Conservation (phyloP, 2,329 filamentous ascomycete genomes). For the Rhexocercosporidium sp. region DNA sequence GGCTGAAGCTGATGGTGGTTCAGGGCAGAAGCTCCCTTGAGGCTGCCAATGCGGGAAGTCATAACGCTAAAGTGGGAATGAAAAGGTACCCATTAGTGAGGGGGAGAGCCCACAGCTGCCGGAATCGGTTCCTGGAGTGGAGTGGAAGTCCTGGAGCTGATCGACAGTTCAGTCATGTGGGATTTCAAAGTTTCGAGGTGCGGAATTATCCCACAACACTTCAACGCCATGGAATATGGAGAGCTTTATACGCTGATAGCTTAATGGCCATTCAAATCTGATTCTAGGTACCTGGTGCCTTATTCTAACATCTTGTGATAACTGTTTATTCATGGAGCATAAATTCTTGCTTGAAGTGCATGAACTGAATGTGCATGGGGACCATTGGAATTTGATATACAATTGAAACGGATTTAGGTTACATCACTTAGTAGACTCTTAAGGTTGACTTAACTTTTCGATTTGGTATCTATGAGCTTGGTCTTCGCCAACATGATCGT, state of each 20-base stretch:
- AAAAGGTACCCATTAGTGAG: constrained; percentile 6
- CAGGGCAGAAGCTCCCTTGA: constrained; percentile 6
- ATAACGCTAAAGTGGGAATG: not conserved
- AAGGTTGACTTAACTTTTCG: too few relatives aligned
- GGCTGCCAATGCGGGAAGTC: not conserved
- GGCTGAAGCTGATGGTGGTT: constrained; percentile 3
- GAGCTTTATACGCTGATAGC: too few relatives aligned
- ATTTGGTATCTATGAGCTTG: not conserved
- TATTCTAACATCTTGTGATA: too few relatives aligned
- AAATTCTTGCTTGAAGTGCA: too few relatives aligned
- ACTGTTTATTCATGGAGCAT: too few relatives aligned
- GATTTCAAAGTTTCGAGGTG: not conserved
- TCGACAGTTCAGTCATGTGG: not conserved
- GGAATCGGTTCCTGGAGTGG: constrained; percentile 3
- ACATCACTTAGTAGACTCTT: too few relatives aligned
- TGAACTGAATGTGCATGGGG: too few relatives aligned
- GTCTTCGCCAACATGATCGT: not conserved
- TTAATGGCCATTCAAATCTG: not conserved
- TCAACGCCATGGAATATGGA: not conserved
- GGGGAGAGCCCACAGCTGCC: not conserved
- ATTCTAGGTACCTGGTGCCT: not conserved
- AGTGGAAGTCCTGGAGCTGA: not conserved
- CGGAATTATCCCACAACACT: not conserved
- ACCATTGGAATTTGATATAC: too few relatives aligned
- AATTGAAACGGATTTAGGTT: too few relatives aligned